These are phyloP conservation scores for Linum lewisii DNA, from an alignment of 345 rosid species.

Conservation along the genomic window DNA sequence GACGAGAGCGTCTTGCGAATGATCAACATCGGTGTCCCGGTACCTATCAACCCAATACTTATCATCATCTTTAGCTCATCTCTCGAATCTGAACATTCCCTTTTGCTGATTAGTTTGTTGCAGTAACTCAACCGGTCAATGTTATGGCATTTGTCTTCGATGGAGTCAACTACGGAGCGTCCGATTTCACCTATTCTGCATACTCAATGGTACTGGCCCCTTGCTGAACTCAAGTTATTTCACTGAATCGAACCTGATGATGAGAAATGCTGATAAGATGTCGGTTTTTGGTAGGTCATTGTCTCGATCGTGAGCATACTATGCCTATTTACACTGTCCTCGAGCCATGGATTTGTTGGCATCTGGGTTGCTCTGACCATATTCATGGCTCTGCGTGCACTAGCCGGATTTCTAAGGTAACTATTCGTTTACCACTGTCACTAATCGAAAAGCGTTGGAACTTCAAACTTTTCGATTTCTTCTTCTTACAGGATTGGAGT, in stretches of 20 bases:
- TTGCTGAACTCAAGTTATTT: too few relatives aligned
- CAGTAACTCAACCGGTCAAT: conserved; percentile 21
- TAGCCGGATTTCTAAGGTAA: conserved; percentile 28
- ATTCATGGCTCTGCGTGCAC: conserved; percentile 30
- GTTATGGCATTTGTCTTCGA: conserved; percentile 24
- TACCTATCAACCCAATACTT: background rate
- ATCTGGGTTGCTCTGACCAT: conserved; percentile 32
- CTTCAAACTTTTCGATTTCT: background rate
- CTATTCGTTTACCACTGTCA: background rate
- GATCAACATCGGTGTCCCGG: too few relatives aligned
- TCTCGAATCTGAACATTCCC: too few relatives aligned
- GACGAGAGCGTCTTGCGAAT: too few relatives aligned
- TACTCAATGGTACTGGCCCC: conserved; percentile 23
- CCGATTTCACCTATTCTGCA: conserved; percentile 22
- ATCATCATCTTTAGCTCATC: background rate
- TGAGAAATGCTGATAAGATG: background rate
- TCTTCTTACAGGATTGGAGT: conserved; percentile 26
- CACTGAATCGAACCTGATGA: too few relatives aligned
- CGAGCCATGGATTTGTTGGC: conserved; percentile 29
- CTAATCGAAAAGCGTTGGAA: too few relatives aligned
- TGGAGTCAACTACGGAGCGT: conserved; percentile 24
- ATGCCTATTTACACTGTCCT: conserved; percentile 20
- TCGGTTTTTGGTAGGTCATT: conserved; percentile 34
- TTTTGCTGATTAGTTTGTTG: conserved; percentile 17
- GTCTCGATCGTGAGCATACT: conserved; percentile 23